These are phyloP conservation scores for Lipomyces starkeyi DNA, from an alignment of 805 yeast species.

Conservation along the genomic window DNA sequence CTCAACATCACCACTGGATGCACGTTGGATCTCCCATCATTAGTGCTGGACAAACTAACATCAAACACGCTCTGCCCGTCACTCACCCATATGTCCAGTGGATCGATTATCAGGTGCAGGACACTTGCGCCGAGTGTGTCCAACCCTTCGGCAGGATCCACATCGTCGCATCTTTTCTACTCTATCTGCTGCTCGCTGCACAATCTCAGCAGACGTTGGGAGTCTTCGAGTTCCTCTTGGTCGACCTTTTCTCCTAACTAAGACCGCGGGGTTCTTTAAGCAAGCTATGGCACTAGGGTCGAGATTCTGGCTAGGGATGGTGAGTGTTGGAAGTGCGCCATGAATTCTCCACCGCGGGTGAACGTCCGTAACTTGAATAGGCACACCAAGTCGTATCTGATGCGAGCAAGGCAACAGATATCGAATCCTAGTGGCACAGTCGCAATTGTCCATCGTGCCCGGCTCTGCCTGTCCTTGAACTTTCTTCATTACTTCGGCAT, in stretches of 20 bases:
- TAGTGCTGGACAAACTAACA: no score
- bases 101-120: no score
- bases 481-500: constrained; percentile 6
- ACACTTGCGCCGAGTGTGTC: no score
- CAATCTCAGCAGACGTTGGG: not conserved
- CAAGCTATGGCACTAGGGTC: not conserved
- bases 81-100: no score
- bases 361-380: not conserved
- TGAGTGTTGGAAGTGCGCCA: not conserved
- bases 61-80: no score
- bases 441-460: not conserved
- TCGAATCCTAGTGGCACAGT: not conserved
- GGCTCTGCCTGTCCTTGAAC: not conserved
- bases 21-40: no score
- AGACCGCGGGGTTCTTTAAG: not conserved
- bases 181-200: not conserved
- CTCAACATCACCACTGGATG: no score
- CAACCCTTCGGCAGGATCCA: not conserved
- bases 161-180: not conserved
- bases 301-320: not conserved
- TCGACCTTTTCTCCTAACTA: not conserved
- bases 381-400: not conserved
- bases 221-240: not conserved
- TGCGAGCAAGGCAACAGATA: not conserved
- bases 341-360: not conserved